A percentile compares a stretch with the other conserved stretches of the same genome.
Evolutionary conservation across 1,139 yeast genomes (phyloP).

Genomic region (Kodamaea alishanica): DNA sequence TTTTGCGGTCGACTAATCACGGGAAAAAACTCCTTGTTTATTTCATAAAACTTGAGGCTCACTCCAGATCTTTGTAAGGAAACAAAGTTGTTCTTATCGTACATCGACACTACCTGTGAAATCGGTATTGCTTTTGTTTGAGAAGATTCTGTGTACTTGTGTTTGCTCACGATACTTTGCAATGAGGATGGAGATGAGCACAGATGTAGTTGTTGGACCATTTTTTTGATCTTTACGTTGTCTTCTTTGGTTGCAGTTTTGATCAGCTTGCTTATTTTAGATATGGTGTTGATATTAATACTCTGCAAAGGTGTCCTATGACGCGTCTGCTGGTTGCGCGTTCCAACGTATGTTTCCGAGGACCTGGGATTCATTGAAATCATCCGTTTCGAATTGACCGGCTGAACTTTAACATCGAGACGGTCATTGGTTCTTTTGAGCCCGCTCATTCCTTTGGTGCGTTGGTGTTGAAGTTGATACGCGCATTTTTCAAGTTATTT

Average conservation of each 20-base stretch:
- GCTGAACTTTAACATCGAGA: too few relatives aligned
- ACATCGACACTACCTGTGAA: constrained; percentile 1
- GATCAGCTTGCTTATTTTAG: neutral
- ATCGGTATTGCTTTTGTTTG: neutral
- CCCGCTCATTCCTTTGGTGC: too few relatives aligned
- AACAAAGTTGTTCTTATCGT: neutral
- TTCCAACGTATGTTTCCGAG: too few relatives aligned
- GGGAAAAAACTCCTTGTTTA: constrained; percentile 4
- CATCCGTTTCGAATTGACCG: too few relatives aligned
- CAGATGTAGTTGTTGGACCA: neutral
- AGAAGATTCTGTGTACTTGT: neutral
- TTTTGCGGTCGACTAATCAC: neutral
- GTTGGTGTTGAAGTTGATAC: too few relatives aligned
- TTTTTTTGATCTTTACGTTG: neutral
- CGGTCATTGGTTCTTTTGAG: too few relatives aligned
- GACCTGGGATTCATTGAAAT: too few relatives aligned
- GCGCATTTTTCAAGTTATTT: too few relatives aligned
- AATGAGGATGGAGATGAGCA: too few relatives aligned
- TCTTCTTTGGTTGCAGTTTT: neutral
- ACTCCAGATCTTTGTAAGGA: constrained; percentile 3
- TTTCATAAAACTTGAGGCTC: constrained; percentile 3
- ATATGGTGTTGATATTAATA: neutral
- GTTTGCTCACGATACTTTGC: neutral
- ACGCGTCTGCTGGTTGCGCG: neutral
- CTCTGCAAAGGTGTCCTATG: neutral